Percentiles rank a stretch among this genome's conserved stretches.
These are phyloP conservation scores for Trametes pubescens DNA, from an alignment of 1,284 basidiomycete species.

Conservation along the genomic window DNA sequence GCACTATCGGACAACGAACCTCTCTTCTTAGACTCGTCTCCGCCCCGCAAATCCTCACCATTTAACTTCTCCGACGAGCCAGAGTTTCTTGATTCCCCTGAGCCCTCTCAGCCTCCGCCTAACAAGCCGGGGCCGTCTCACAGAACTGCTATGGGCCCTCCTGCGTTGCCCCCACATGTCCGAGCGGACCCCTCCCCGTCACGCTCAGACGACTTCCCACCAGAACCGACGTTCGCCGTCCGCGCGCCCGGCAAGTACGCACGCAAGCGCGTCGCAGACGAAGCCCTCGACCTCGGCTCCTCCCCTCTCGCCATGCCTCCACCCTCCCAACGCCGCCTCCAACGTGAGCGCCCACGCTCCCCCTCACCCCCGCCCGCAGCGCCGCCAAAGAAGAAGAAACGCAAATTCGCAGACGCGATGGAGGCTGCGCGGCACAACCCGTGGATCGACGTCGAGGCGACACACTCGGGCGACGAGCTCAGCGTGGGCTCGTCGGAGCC, in stretches of 20 bases:
- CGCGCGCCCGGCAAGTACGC: conserved; percentile 50
- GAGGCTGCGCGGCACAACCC: conserved; percentile 53
- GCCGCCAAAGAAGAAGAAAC: conserved; percentile 46
- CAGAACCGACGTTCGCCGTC: conserved; percentile 63
- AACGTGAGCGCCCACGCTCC: conserved; percentile 42
- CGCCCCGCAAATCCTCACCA: conserved; percentile 7
- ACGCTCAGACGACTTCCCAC: conserved; percentile 37
- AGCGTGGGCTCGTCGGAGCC: conserved; percentile 64
- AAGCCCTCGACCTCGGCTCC: conserved; percentile 48
- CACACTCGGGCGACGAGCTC: conserved; percentile 82
- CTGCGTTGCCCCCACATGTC: conserved; percentile 47
- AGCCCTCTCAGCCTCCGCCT: conserved; percentile 6
- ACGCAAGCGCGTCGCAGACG: conserved; percentile 46
- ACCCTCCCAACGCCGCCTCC: conserved; percentile 56
- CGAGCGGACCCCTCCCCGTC: conserved; percentile 30
- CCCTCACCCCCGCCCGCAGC: conserved; percentile 32
- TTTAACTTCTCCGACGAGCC: conserved; percentile 24
- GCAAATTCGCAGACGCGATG: conserved; percentile 43
- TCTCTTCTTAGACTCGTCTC: conserved; percentile 26
- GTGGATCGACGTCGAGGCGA: conserved; percentile 72
- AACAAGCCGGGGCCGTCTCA: conserved; percentile 20
- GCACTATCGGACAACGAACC: conserved; percentile 22
- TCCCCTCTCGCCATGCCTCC: conserved; percentile 49
- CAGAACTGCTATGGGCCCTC: conserved; percentile 49
- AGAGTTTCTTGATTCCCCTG: conserved; percentile 24